Conservation (phyloP, 2,329 filamentous ascomycete genomes). For the Ophiognomonia clavigignenti-juglandacearum region DNA sequence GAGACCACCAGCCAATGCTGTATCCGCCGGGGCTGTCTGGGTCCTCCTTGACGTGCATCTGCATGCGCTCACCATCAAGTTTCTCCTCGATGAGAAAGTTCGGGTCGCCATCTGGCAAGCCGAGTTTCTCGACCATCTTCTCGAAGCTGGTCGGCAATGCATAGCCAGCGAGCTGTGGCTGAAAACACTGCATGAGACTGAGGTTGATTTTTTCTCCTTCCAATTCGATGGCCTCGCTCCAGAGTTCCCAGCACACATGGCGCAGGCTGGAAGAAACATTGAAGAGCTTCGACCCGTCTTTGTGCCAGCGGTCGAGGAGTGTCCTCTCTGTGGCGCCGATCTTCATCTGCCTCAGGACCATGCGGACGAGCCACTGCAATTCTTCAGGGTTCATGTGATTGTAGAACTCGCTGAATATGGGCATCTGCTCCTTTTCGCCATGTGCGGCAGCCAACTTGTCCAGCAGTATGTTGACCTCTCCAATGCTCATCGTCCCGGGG, state of each 20-base stretch:
- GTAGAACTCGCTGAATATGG: constrained; percentile 81
- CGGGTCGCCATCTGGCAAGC: constrained; percentile 61
- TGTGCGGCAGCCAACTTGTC: constrained; percentile 71
- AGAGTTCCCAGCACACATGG: constrained; percentile 91
- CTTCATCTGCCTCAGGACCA: constrained; percentile 76
- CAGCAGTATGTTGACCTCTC: constrained; percentile 81
- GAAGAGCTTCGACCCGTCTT: constrained; percentile 72
- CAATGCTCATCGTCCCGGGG: constrained; percentile 76
- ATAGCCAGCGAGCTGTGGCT: constrained; percentile 91
- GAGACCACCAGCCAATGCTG: constrained; percentile 84
- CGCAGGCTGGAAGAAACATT: constrained; percentile 87
- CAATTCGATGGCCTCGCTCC: constrained; percentile 66
- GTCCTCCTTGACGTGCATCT: constrained; percentile 84
- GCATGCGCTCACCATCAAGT: constrained; percentile 93
- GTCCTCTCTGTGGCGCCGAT: constrained; percentile 81
- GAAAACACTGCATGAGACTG: constrained; percentile 87
- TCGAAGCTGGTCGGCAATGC: constrained; percentile 73
- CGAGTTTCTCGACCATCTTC: constrained; percentile 67
- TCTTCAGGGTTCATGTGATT: constrained; percentile 89
- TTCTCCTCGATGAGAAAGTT: constrained; percentile 98
- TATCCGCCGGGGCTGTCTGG: constrained; percentile 61
- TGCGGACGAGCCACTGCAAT: constrained; percentile 89
- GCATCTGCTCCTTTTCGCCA: constrained; percentile 78
- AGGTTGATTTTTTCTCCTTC: constrained; percentile 72
- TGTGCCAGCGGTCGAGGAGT: constrained; percentile 77